A percentile compares a stretch with the other conserved stretches of the same genome.
phyloP scores from a whole-genome alignment of 2,329 filamentous ascomycete genomes.

The Monosporascus sp. region DNA sequence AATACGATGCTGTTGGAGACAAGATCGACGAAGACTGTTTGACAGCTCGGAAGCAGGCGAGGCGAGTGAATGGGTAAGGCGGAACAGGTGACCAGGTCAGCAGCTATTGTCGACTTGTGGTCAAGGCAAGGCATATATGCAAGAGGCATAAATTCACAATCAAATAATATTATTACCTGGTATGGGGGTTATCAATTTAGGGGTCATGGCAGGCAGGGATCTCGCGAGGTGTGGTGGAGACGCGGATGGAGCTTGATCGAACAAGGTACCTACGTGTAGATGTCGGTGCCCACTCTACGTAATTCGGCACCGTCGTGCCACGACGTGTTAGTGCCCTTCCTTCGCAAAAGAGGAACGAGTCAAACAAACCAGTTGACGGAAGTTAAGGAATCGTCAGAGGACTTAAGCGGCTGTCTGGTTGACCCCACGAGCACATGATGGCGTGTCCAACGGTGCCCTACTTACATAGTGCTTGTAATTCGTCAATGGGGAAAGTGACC shows the following conservation, averaged over 20 bases:
- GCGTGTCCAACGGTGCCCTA: no score
- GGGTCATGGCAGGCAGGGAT: not conserved
- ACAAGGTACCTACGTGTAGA: not conserved
- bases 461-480: no score
- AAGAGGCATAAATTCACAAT: not conserved
- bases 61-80: not conserved
- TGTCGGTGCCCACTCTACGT: no score
- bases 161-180: not conserved
- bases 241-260: not conserved
- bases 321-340: no score
- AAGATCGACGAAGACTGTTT: not conserved
- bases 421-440: no score
- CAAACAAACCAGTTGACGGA: no score
- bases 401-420: no score
- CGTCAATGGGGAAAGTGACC: no score
- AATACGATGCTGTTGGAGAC: not conserved
- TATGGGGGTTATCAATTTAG: not conserved
- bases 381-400: no score
- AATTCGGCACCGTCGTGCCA: no score
- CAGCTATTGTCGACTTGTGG: not conserved
- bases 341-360: no score
- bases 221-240: not conserved
- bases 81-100: not conserved
- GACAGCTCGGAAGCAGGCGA: not conserved
- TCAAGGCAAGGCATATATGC: not conserved